Conservation (phyloP, 2,329 filamentous ascomycete genomes). For the Pseudogymnoascus sp. region DNA sequence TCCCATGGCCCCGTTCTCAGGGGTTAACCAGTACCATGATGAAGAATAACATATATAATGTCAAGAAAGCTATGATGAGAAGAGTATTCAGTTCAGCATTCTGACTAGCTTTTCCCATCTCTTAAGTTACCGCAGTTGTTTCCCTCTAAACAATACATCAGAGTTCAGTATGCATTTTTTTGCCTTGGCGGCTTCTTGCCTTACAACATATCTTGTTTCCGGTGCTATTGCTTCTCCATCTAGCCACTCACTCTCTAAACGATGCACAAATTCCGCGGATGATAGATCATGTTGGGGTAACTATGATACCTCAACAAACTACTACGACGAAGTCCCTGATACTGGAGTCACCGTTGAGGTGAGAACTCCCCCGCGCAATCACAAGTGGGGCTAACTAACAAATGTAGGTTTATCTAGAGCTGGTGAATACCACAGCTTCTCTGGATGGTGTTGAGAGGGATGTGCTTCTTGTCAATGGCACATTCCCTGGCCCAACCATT, state of each 20-base stretch:
- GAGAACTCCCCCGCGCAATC: conserved; percentile 47
- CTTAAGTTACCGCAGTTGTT: background rate
- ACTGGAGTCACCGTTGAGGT: conserved; percentile 42
- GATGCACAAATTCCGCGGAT: conserved; percentile 15
- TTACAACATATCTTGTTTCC: background rate
- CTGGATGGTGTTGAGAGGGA: conserved; percentile 25
- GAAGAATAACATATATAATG: background rate
- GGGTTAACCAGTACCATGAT: background rate
- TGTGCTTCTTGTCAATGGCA: conserved; percentile 28
- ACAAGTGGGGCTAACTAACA: conserved; percentile 24
- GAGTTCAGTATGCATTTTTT: background rate
- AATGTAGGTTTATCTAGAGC: conserved; percentile 14
- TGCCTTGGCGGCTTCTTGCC: background rate
- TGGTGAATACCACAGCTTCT: conserved; percentile 21
- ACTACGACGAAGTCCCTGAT: conserved; percentile 30
- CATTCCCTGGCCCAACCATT: conserved; percentile 29
- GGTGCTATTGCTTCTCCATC: background rate
- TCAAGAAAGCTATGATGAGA: background rate
- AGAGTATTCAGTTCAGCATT: background rate
- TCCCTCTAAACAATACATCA: background rate
- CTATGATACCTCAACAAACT: conserved; percentile 37
- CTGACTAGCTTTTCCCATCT: background rate
- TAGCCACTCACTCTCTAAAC: background rate
- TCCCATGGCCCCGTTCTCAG: background rate
- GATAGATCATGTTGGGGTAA: conserved; percentile 35